Base-by-base conservation (phyloP, 495 filamentous ascomycete genomes). In the Aspergillus coremiiformis region DNA sequence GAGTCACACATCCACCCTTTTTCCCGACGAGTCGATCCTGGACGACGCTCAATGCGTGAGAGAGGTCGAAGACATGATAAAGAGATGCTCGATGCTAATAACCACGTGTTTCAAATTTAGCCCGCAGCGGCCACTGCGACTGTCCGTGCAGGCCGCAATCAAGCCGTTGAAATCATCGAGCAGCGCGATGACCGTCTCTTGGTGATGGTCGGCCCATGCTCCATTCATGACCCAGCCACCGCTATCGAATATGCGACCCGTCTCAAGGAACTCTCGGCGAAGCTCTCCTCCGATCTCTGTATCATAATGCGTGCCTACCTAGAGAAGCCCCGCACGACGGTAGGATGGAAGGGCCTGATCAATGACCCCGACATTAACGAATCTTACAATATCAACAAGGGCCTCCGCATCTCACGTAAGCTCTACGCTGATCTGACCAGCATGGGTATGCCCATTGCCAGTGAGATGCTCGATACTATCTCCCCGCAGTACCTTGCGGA, bases 261-360 rank as follows among this genome's bases (percentile, higher is more conserved):
- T 33, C 76, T 98, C 33, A 89, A 89, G 72, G 73, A 76, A 23
- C 71, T 96, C 20, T 77, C 86, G 23, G 76, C 81, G 23, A 85
- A 84, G 71, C 83, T 95, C 44, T 80, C 81, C 51, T 81, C 84
- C 55, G 92, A 97, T 65, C 78, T 98, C 29, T 84, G 82, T 58
- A 84, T 98, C 64, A 84, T 98, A 65, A 98, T 98, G 93, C 88
- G 93, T 53, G 90, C 93, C 65, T 98, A 98, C 77, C 86, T 98
- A 19, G 93, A 98, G 79, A 98, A 98, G 77, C 93, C 93, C 24
- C 85, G 93, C 35, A 98, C 93, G n/a, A 98, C 93, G 1, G 93
- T 98, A 30, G 93, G 93, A 60, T 98, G 93, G 93, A 98, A 98
- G 72, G 93, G 93, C 23, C 78, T 98, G 59, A 96, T 98, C 77